Base-by-base conservation (phyloP, 1,139 yeast genomes). In the Magnusiomyces suaveolens region DNA sequence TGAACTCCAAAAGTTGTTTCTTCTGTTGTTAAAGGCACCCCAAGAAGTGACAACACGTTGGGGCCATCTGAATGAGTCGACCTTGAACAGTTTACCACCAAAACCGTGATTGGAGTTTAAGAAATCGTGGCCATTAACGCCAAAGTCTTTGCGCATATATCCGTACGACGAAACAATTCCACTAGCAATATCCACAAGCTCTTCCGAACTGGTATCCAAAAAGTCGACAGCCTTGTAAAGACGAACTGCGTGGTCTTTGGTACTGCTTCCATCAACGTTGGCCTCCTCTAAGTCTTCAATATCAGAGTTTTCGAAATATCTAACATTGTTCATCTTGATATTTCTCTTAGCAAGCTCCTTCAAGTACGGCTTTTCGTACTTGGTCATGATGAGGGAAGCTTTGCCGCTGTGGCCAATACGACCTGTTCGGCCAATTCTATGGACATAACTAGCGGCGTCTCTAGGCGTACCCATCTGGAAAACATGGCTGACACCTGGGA, bases 341-440 rank as follows among this genome's bases (percentile, higher is more conserved):
- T 66, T 63, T 32, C 54, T 53, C 24, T 52, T 33, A 26, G 54
- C 55, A 32, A 66, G 59, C 21, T 57, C 56, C 43, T 56, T 56
- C 41, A 66, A 57, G 55, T 57, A 65, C 33, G 59, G 60, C 43
- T 46, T 48, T 52, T 65, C 67, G 43, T 58, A 63, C 16, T 60
- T 59, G 43, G 69, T 61, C 53, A 69, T 56, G 55, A 64, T 61
- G 54, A 71, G 55, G 43, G 60, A 58, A 25, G 74, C 71, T 50
- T 67, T 63, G 61, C 98, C 98, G 41, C 76, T 74, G 60, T 80
- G 79, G 58, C 97, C 97, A 57, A 92, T 95, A 73, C 98, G 82
- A 50, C 95, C 97, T 24, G 97, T 90, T 77, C 98, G 84, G 58
- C 98, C 98, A 62, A 90, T 85, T 69, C 96, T 82, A 69, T 92